Percentiles rank a stretch among this genome's conserved stretches.
These are phyloP conservation scores for Beta corolliflora DNA, from an alignment of 179 eudicot genomes.

Conservation along the genomic window DNA sequence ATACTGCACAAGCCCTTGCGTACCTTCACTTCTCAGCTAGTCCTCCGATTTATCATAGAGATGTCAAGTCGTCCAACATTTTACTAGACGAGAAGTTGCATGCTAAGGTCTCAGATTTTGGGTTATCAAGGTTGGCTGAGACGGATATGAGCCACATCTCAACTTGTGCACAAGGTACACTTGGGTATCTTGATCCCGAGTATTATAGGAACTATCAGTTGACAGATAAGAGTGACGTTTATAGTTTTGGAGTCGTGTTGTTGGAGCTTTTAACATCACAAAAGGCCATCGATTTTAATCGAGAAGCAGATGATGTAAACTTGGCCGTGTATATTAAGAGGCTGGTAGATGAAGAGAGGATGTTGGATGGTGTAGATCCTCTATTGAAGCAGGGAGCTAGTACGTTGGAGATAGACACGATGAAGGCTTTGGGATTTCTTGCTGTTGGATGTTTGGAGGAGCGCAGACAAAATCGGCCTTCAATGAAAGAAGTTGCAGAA, in stretches of 20 bases:
- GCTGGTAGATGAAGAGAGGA: constrained; percentile 66
- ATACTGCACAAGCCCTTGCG: constrained; percentile 75
- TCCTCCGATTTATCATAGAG: constrained; percentile 77
- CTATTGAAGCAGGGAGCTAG: constrained; percentile 53
- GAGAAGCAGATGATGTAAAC: constrained; percentile 73
- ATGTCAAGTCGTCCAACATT: constrained; percentile 82
- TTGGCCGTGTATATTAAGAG: constrained; percentile 72
- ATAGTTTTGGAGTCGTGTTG: constrained; percentile 76
- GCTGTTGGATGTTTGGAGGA: constrained; percentile 83
- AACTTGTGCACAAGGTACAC: constrained; percentile 83
- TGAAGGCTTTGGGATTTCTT: constrained; percentile 80
- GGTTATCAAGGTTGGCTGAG: constrained; percentile 72
- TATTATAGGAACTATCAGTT: constrained; percentile 77
- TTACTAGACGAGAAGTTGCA: constrained; percentile 68
- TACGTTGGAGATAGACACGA: constrained; percentile 63
- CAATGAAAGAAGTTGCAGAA: constrained; percentile 79
- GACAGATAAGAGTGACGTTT: constrained; percentile 79
- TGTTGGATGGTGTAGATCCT: constrained; percentile 67
- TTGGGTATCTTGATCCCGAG: constrained; percentile 81
- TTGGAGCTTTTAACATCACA: constrained; percentile 77
- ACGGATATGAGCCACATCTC: constrained; percentile 83
- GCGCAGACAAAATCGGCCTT: constrained; percentile 73
- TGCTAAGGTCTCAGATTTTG: constrained; percentile 78
- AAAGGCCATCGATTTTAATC: constrained; percentile 65
- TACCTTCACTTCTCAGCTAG: constrained; percentile 72